Base-by-base conservation (phyloP, 208 protist species). In the Crithidia brevicula region DNA sequence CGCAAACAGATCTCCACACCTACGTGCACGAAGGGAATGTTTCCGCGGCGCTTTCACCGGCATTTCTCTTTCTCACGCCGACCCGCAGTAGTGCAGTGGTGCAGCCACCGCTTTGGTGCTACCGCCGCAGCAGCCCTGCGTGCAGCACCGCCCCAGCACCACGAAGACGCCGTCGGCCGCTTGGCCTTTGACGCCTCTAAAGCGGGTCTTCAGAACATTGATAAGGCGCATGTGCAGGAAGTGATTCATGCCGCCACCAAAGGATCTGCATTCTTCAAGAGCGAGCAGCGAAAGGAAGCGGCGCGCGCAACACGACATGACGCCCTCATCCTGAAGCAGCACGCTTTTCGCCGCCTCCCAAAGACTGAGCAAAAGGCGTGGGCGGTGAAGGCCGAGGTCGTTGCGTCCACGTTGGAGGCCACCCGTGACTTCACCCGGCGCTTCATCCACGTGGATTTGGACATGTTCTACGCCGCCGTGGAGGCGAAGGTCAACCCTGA, bases 381-480 rank as follows among this genome's bases (percentile, higher is more conserved):
- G 52, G 36, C 47, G 20, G 50, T 45, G 15, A 83, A 58, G 7
- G 51, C 60, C 4, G 34, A 43, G 25, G 51, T 40, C 9, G 51
- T 23, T 15, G 77, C 81, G 65, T 40, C 58, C 23, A 72, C 56
- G 28, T 71, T 91, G 3, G 79, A 89, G 67, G 71, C 73, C 11
- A 53, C 33, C n/a, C 74, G 82, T n/a, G 58, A 72, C 31, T 74
- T 89, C 28, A 65, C 71, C n/a, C 69, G 72, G 0, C 53, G 75
- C 40, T 94, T 83, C 40, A 68, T 91, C 20, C 88, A 93, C 61
- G 50, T 89, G 20, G 85, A 94, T 72, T 75, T 97, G 64, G 96
- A 98, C 81, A 97, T 97, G 94, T 96, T 96, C 67, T 92, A 90
- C 63, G 81, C 81, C n/a, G 79, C 83, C 0, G 91, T 97, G 6